A percentile compares a stretch with the other conserved stretches of the same genome.
Conservation (phyloP, 441 rosid genomes). For the Populus hybrid region DNA sequence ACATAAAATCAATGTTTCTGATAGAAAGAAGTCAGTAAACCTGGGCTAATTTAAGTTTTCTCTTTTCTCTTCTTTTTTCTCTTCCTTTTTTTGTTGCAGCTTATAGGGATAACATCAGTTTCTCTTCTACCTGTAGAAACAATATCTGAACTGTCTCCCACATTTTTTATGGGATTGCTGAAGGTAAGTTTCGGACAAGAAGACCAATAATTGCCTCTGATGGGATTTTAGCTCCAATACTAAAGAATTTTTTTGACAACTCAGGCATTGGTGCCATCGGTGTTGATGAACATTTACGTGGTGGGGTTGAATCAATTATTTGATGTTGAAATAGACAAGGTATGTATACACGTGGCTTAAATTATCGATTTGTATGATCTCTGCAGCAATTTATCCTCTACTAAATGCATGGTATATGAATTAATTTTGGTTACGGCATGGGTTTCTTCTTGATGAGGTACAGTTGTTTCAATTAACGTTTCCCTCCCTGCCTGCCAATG, state of each 20-base stretch:
- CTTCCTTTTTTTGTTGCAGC: conserved; percentile 7
- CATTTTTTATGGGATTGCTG: conserved; percentile 26
- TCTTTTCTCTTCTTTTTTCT: background rate
- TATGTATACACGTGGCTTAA: background rate
- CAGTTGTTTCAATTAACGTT: background rate
- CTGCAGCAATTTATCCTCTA: background rate
- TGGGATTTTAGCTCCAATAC: background rate
- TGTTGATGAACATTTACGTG: conserved; percentile 33
- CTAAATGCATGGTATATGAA: background rate
- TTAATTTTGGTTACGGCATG: background rate
- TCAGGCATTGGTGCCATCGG: conserved; percentile 33
- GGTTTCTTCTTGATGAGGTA: background rate
- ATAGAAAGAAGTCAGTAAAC: background rate
- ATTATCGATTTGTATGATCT: background rate
- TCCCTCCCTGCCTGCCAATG: background rate
- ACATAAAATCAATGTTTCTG: background rate
- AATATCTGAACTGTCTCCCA: conserved; percentile 25
- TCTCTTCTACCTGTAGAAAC: conserved; percentile 32
- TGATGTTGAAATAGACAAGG: conserved; percentile 41
- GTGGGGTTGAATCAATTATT: conserved; percentile 38
- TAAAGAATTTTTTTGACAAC: background rate
- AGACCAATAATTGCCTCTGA: background rate
- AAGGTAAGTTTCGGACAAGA: conserved; percentile 19
- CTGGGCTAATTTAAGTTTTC: background rate
- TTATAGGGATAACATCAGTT: conserved; percentile 30